Conservation (phyloP, 805 yeast genomes). For the Candida qinlingensis region DNA sequence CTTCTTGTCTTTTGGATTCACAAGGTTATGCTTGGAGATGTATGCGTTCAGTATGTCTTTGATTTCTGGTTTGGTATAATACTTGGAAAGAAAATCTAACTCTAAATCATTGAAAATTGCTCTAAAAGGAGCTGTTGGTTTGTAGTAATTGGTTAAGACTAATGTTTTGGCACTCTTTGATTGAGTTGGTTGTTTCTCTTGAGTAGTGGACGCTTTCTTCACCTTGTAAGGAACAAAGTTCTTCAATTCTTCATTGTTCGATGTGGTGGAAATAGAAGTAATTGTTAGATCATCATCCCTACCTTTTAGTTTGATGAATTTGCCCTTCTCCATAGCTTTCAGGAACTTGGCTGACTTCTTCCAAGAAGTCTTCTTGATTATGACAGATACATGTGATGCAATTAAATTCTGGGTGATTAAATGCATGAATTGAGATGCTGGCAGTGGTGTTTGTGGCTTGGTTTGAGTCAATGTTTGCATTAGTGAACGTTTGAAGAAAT, state of each 20-base stretch:
- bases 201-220: slow-evolving; percentile 19
- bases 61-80: slow-evolving; percentile 52
- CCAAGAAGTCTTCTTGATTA: slow-evolving; percentile 80
- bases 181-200: neutral
- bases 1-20: slow-evolving; percentile 47
- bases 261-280: slow-evolving; percentile 40
- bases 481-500: slow-evolving; percentile 65
- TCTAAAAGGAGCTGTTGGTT: slow-evolving; percentile 48
- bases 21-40: slow-evolving; percentile 46
- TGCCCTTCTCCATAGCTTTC: slow-evolving; percentile 79
- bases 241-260: slow-evolving; percentile 42
- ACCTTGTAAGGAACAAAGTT: slow-evolving; percentile 59
- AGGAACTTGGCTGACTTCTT: slow-evolving; percentile 81
- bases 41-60: slow-evolving; percentile 50
- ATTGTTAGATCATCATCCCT: slow-evolving; percentile 77
- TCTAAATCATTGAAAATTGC: slow-evolving; percentile 41
- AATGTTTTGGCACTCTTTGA: slow-evolving; percentile 20
- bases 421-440: slow-evolving; percentile 68
- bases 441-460: slow-evolving; percentile 56
- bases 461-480: slow-evolving; percentile 61
- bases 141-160: slow-evolving; percentile 51
- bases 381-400: slow-evolving; percentile 48
- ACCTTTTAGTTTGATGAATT: slow-evolving; percentile 67
- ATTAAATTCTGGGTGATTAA: slow-evolving; percentile 73
- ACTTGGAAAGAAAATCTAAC: slow-evolving; percentile 28